Evolutionary conservation across 2,329 filamentous ascomycete species (phyloP), one percentile per base, ranked within the genome.

Genomic region (Aspergillus brasiliensis): DNA sequence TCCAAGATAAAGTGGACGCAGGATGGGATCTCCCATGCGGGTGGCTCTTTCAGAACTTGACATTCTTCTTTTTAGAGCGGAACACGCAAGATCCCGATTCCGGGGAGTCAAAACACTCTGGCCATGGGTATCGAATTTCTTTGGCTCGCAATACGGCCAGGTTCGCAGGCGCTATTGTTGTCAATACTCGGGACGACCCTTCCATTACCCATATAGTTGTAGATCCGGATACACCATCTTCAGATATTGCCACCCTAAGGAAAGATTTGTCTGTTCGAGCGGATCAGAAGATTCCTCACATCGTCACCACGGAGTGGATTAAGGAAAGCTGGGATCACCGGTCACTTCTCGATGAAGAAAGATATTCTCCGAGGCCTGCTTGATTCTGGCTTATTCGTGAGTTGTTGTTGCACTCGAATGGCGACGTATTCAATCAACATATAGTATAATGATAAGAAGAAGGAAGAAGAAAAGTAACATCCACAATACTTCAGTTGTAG

Each of bases 331-430:
- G 93, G 92, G 81, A 81, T 60, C 91, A 94, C 73, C 83, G 82
- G 64, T 96, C 92, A 0, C 70, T 90, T 62, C 73, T 97, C 49
- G 91, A 96, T 65, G 94, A 97, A 77, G 91, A 94, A 69, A 76
- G 79, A 15, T 34, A 34, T 34, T 11, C 13, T 3, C 31, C 31
- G 5, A 34, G 11, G 31, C 31, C 31, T 13, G 31, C 2, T 34
- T 34, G 31, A 34, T 13, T 5, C 11, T 11, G 31, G 13, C 10
- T 34, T 0, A 11, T 10, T 11, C 31, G 4, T 34, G 11, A 10
- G 11, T 34, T 15, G 1, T 0, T 34, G 31, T 13, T 11, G 11
- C n/a, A 34, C 1, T 34, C 1, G 11, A 34, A 34, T n/a, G n/a
- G n/a, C n/a, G n/a, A n/a, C n/a, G n/a, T 25, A 25, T 4, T 25